Percentiles rank a stretch among this genome's conserved stretches.
Conservation (phyloP, 2,329 filamentous ascomycete genomes). For the Colletotrichum eremochloae region DNA sequence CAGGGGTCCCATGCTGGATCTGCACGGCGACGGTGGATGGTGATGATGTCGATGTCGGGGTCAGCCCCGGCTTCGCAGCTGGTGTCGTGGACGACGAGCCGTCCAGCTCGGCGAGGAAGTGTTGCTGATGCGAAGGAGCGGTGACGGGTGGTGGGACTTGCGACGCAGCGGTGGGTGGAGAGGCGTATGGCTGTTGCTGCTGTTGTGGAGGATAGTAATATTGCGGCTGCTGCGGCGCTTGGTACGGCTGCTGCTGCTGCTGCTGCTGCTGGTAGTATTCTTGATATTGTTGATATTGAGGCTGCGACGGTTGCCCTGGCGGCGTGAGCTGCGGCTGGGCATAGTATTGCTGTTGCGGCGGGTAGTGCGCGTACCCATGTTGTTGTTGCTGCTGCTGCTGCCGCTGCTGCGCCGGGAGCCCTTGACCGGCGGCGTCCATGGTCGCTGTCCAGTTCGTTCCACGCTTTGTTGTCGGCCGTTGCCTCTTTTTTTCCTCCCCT, state of each 20-base stretch:
- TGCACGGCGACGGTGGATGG: slow-evolving; percentile 1
- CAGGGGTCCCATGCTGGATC: not conserved
- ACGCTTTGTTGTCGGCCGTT: not conserved
- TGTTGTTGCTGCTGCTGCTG: slow-evolving; percentile 3
- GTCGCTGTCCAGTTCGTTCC: not conserved
- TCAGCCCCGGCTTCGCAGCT: slow-evolving; percentile 11
- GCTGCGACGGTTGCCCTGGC: slow-evolving; percentile 8
- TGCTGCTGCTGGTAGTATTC: slow-evolving; percentile 15
- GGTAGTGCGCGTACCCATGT: slow-evolving; percentile 19
- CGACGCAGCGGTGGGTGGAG: not conserved
- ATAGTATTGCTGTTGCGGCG: slow-evolving; percentile 36
- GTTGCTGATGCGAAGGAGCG: slow-evolving; percentile 21
- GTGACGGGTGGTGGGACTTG: not conserved
- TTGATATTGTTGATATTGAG: slow-evolving; percentile 15
- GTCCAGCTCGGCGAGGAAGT: slow-evolving; percentile 42
- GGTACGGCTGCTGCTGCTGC: slow-evolving; percentile 20
- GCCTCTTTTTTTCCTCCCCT: not conserved
- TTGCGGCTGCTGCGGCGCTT: slow-evolving; percentile 31
- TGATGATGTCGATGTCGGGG: slow-evolving; percentile 16
- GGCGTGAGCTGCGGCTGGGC: slow-evolving; percentile 12
- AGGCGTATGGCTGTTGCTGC: slow-evolving; percentile 30
- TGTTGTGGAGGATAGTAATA: slow-evolving; percentile 32
- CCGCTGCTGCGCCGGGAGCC: slow-evolving; percentile 11
- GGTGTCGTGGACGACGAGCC: slow-evolving; percentile 6
- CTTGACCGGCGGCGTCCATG: slow-evolving; percentile 36